A percentile compares a stretch with the other conserved stretches of the same genome.
These are phyloP conservation scores for Cyberlindnera euphorbiiphila DNA, from an alignment of 805 yeast genomes.

Conservation along the genomic window DNA sequence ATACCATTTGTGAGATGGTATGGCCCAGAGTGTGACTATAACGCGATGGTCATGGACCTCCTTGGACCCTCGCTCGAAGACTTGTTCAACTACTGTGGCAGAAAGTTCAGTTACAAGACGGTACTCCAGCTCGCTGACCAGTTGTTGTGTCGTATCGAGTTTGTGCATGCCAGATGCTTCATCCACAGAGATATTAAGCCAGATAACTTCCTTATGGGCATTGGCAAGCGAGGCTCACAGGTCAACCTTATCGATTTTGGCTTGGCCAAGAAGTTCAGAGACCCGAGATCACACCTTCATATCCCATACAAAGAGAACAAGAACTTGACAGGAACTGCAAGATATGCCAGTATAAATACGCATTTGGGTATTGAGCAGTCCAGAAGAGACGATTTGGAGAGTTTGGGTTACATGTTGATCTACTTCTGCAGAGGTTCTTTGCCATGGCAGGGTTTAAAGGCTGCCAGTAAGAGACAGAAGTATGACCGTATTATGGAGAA, in stretches of 20 bases:
- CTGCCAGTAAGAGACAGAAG: constrained; percentile 94
- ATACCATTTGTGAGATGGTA: constrained; percentile 96
- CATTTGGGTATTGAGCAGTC: constrained; percentile 96
- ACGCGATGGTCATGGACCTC: constrained; percentile 94
- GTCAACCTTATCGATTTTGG: constrained; percentile 97
- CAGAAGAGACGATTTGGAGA: constrained; percentile 94
- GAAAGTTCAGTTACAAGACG: constrained; percentile 90
- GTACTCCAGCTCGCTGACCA: constrained; percentile 92
- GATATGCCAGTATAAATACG: constrained; percentile 93
- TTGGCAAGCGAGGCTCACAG: constrained; percentile 89
- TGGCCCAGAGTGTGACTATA: constrained; percentile 94
- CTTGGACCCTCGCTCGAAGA: constrained; percentile 96
- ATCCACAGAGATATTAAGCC: constrained; percentile 97
- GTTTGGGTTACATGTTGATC: constrained; percentile 89
- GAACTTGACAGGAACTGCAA: constrained; percentile 94
- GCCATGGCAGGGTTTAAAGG: constrained; percentile 99
- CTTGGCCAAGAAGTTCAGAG: constrained; percentile 89
- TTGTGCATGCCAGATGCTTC: constrained; percentile 91
- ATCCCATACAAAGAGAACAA: constrained; percentile 96
- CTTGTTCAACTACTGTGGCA: constrained; percentile 90
- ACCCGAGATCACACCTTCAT: constrained; percentile 89
- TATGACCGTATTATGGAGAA: constrained; percentile 95
- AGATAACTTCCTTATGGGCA: constrained; percentile 86
- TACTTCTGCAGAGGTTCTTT: constrained; percentile 93
- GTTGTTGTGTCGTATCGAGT: constrained; percentile 88